Conservation (phyloP, 345 rosid genomes). For the Carallia pectinifolia region DNA sequence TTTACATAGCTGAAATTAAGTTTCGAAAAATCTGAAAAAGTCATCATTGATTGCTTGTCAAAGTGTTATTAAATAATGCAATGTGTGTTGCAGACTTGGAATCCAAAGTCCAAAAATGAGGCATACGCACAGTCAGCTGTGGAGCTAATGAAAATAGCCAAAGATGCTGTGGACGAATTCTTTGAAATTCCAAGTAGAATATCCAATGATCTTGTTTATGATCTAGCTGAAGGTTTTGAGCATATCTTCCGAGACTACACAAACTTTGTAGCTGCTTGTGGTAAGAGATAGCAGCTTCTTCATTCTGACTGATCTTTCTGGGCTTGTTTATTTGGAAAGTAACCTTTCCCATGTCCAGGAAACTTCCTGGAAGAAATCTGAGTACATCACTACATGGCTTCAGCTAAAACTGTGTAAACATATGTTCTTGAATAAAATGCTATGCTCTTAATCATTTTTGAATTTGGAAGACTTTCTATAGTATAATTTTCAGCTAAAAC, state of each 20-base stretch:
- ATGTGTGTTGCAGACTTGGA: constrained; percentile 75
- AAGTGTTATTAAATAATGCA: not conserved
- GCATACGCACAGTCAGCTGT: constrained; percentile 78
- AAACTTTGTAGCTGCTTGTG: constrained; percentile 76
- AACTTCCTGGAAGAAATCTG: too few relatives aligned
- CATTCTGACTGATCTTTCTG: not conserved
- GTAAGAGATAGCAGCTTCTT: constrained; percentile 33
- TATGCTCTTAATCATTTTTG: too few relatives aligned
- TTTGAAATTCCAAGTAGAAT: constrained; percentile 77
- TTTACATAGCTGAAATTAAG: not conserved
- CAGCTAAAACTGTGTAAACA: too few relatives aligned
- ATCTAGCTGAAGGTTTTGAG: constrained; percentile 72
- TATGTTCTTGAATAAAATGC: too few relatives aligned
- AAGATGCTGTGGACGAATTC: constrained; percentile 72
- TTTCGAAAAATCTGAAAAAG: too few relatives aligned
- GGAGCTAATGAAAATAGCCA: constrained; percentile 60
- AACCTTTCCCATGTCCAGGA: too few relatives aligned
- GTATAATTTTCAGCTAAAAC: too few relatives aligned
- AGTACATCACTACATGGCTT: too few relatives aligned
- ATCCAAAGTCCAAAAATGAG: constrained; percentile 89
- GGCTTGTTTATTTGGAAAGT: not conserved
- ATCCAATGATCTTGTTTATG: constrained; percentile 67
- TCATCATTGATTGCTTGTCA: not conserved
- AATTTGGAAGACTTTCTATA: too few relatives aligned
- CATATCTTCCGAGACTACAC: constrained; percentile 65